A percentile compares a stretch with the other conserved stretches of the same genome.
phyloP scores from a whole-genome alignment of 2,329 filamentous ascomycete genomes.

The Beauveria caledonica region DNA sequence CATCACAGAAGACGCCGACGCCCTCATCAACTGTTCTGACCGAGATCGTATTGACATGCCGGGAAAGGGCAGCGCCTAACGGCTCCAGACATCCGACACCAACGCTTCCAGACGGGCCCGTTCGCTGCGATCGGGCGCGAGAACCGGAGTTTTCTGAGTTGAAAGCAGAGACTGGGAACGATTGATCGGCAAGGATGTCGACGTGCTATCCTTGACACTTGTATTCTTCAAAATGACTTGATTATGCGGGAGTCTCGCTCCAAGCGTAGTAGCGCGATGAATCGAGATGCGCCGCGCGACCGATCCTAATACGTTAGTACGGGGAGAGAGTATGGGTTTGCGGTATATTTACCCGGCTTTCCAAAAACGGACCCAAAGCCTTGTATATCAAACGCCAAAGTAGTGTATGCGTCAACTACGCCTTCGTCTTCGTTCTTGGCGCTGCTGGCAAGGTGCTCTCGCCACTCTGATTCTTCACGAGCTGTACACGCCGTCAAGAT shows the following conservation, averaged over 20 bases:
- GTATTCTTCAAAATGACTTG: conserved; percentile 87
- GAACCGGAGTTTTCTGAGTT: conserved; percentile 57
- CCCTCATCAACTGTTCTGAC: conserved; percentile 64
- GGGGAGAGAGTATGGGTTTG: neutral
- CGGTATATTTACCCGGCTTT: conserved; percentile 47
- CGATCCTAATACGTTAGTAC: conserved; percentile 37
- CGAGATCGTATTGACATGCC: conserved; percentile 62
- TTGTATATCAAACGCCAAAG: conserved; percentile 61
- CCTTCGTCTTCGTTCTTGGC: conserved; percentile 39
- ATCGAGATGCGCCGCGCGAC: conserved; percentile 65
- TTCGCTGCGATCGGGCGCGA: conserved; percentile 68
- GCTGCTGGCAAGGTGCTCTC: conserved; percentile 50
- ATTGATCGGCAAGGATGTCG: conserved; percentile 49
- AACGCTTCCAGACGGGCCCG: conserved; percentile 67
- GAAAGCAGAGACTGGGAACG: conserved; percentile 74
- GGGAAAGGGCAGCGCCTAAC: conserved; percentile 71
- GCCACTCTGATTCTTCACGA: conserved; percentile 76
- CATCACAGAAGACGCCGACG: conserved; percentile 79
- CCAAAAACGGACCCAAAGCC: conserved; percentile 69
- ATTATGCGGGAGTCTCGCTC: conserved; percentile 56
- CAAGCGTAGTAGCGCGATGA: conserved; percentile 67
- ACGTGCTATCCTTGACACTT: conserved; percentile 30
- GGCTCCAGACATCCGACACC: conserved; percentile 75
- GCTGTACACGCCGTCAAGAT: conserved; percentile 80
- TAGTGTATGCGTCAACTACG: conserved; percentile 41